Evolutionary conservation across 139 green algal genomes (phyloP).

Genomic region (Zygnema circumcarinatum): DNA sequence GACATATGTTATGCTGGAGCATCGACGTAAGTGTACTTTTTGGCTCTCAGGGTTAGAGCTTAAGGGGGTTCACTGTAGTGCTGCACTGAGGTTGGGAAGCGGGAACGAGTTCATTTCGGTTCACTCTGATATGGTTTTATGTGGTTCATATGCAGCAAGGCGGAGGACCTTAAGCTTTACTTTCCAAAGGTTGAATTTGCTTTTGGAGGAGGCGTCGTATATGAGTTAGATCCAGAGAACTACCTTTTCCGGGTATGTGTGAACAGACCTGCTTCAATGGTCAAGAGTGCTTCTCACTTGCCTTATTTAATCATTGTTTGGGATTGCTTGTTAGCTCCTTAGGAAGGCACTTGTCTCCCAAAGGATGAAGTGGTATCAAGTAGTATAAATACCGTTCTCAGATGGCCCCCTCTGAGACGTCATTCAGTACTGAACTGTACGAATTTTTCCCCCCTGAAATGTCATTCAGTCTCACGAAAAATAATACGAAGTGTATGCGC

Average conservation of each 20-base stretch:
- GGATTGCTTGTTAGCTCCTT: too few relatives aligned
- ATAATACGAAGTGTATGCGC: too few relatives aligned
- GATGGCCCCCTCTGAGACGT: too few relatives aligned
- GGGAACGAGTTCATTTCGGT: background rate
- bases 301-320: too few relatives aligned
- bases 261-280: too few relatives aligned
- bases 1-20: slow-evolving; percentile 85
- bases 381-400: too few relatives aligned
- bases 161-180: slow-evolving; percentile 60
- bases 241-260: slow-evolving; percentile 87
- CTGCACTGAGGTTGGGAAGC: background rate
- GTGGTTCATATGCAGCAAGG: slow-evolving; percentile 14
- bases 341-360: too few relatives aligned
- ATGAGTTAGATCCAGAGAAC: slow-evolving; percentile 76
- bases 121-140: background rate
- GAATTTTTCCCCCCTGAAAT: too few relatives aligned
- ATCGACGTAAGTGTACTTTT: slow-evolving; percentile 46
- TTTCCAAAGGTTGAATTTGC: slow-evolving; percentile 77
- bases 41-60: background rate
- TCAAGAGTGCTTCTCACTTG: too few relatives aligned
- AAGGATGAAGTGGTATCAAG: too few relatives aligned
- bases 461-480: too few relatives aligned
- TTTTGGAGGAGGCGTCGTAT: slow-evolving; percentile 66
- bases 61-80: background rate
- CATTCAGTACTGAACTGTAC: too few relatives aligned